Evolutionary conservation across 2,329 filamentous ascomycete species (phyloP).

Genomic region (Aspergillus nomiae): DNA sequence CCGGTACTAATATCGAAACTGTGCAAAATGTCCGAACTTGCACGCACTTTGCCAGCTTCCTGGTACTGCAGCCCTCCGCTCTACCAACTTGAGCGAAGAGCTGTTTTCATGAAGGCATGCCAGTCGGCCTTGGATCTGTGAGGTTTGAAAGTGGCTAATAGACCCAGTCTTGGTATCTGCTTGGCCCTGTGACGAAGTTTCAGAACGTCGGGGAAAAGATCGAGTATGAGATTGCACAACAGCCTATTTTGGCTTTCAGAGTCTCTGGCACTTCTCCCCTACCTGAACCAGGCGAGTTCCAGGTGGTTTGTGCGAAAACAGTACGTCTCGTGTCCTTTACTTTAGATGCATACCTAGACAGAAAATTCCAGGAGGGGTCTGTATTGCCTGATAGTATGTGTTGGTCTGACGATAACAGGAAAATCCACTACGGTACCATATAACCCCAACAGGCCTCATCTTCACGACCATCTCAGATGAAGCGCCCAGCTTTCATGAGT

Average conservation of each 20-base stretch:
- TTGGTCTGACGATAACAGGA: slow-evolving; percentile 12
- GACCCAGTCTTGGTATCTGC: slow-evolving; percentile 54
- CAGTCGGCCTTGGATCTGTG: not conserved
- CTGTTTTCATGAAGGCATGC: slow-evolving; percentile 52
- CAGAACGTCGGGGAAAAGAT: slow-evolving; percentile 43
- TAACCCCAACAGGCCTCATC: slow-evolving; percentile 56
- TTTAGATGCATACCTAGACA: not conserved
- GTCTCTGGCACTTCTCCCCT: slow-evolving; percentile 32
- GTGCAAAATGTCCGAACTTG: slow-evolving; percentile 34
- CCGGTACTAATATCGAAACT: not conserved
- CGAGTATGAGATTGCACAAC: slow-evolving; percentile 54
- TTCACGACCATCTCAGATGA: slow-evolving; percentile 55
- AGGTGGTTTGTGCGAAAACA: slow-evolving; percentile 39
- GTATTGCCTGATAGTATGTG: not conserved
- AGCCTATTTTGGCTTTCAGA: slow-evolving; percentile 43
- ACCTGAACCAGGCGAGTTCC: slow-evolving; percentile 38
- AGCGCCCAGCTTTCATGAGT: slow-evolving; percentile 54
- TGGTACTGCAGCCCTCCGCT: slow-evolving; percentile 54
- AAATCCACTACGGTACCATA: slow-evolving; percentile 34
- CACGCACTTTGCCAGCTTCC: slow-evolving; percentile 53
- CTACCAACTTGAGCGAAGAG: slow-evolving; percentile 53
- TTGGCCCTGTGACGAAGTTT: slow-evolving; percentile 56
- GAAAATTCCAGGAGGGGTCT: no score
- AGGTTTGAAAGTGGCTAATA: slow-evolving; percentile 8
- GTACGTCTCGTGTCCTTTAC: slow-evolving; percentile 23